A percentile compares a stretch with the other conserved stretches of the same genome.
Conservation (phyloP, 495 filamentous ascomycete genomes). For the Viridothelium virens region DNA sequence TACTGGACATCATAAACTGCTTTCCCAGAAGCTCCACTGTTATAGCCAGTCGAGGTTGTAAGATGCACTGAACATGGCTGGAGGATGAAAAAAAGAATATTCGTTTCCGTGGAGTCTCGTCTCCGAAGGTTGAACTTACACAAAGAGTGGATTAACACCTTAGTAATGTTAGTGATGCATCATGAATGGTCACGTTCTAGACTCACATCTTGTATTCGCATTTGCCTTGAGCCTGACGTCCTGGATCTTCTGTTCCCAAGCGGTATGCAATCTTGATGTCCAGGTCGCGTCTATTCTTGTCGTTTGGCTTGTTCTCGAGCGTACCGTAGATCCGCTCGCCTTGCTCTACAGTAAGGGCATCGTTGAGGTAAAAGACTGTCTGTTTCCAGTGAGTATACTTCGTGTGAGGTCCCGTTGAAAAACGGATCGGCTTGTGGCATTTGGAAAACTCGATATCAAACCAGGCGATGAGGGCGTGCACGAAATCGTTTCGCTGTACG, state of each 20-base stretch:
- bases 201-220: slow-evolving; percentile 83
- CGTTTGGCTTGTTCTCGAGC: slow-evolving; percentile 78
- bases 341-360: slow-evolving; percentile 38
- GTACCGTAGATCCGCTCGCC: slow-evolving; percentile 53
- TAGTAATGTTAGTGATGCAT: not conserved
- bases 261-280: slow-evolving; percentile 84
- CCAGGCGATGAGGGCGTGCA: slow-evolving; percentile 94
- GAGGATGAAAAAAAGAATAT: too few relatives aligned
- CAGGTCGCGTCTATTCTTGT: slow-evolving; percentile 87
- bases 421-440: slow-evolving; percentile 54
- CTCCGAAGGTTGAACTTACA: too few relatives aligned
- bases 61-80: too few relatives aligned
- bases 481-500: slow-evolving; percentile 73
- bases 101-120: too few relatives aligned
- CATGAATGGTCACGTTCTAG: not conserved
- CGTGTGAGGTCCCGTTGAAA: slow-evolving; percentile 42
- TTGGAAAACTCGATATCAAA: slow-evolving; percentile 98
- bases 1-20: too few relatives aligned
- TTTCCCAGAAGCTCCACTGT: too few relatives aligned
- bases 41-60: too few relatives aligned
- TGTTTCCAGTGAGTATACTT: slow-evolving; percentile 47
- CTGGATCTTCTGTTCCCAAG: slow-evolving; percentile 65
- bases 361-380: slow-evolving; percentile 42
- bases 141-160: not conserved
- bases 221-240: slow-evolving; percentile 56